Evolutionary conservation across 495 filamentous ascomycete species (phyloP).

Genomic region (Rhizodiscina lignyota): DNA sequence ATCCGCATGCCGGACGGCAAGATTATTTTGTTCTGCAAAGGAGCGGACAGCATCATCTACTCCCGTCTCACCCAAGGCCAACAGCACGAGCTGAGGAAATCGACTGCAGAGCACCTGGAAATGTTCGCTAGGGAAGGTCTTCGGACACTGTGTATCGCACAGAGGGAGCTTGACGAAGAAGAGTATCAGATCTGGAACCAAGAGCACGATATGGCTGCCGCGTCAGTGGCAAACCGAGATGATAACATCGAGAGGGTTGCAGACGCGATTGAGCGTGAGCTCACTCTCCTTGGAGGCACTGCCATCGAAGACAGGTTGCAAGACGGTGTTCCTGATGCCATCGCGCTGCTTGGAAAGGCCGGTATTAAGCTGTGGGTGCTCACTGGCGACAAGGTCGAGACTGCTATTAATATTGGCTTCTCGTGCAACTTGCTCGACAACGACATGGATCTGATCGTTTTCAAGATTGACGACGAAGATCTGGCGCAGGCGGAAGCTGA

Average conservation of each 20-base stretch:
- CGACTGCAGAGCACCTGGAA: slow-evolving; percentile 87
- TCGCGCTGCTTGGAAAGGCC: slow-evolving; percentile 77
- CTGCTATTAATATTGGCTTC: slow-evolving; percentile 99
- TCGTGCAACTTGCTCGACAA: slow-evolving; percentile 96
- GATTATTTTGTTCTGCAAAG: slow-evolving; percentile 93
- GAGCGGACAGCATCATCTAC: slow-evolving; percentile 95
- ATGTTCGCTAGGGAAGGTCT: slow-evolving; percentile 93
- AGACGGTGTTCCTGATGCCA: slow-evolving; percentile 94
- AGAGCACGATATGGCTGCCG: slow-evolving; percentile 75
- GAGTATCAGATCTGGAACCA: slow-evolving; percentile 78
- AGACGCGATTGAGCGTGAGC: slow-evolving; percentile 75
- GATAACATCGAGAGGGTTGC: slow-evolving; percentile 86
- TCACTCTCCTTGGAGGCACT: slow-evolving; percentile 84
- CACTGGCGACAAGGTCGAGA: slow-evolving; percentile 97
- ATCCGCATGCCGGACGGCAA: slow-evolving; percentile 87
- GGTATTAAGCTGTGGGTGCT: slow-evolving; percentile 99
- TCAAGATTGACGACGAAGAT: slow-evolving; percentile 69
- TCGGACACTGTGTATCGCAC: slow-evolving; percentile 88
- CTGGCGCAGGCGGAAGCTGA: slow-evolving; percentile 44
- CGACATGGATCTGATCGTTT: slow-evolving; percentile 88
- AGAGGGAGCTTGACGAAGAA: slow-evolving; percentile 63
- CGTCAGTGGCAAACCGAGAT: slow-evolving; percentile 71
- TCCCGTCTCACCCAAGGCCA: slow-evolving; percentile 73
- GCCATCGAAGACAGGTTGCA: slow-evolving; percentile 97
- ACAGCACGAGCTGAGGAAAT: slow-evolving; percentile 64